Evolutionary conservation across 768 basidiomycete genomes (phyloP).

Genomic region (Lactarius vividus): DNA sequence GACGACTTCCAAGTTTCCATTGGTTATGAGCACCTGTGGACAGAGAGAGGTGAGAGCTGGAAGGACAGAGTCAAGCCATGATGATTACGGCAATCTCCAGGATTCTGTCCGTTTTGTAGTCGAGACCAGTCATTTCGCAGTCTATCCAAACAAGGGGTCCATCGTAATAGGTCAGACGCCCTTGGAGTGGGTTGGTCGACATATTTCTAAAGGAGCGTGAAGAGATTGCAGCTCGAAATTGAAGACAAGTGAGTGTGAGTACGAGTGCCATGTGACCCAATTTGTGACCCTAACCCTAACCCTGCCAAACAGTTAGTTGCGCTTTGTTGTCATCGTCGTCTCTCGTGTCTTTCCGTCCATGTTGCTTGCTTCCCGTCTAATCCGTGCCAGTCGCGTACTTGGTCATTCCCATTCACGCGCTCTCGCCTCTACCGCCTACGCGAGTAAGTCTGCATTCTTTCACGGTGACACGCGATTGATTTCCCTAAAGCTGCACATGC

Average conservation of each 20-base stretch:
- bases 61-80: not conserved
- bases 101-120: conserved; percentile 63
- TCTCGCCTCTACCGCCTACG: not conserved
- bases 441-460: not conserved
- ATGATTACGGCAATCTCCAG: conserved; percentile 72
- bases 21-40: conserved; percentile 75
- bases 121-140: conserved; percentile 84
- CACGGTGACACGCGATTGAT: not conserved
- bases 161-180: conserved; percentile 38
- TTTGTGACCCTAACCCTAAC: conserved; percentile 24
- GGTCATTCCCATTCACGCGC: not conserved
- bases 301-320: not conserved
- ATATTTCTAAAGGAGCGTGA: conserved; percentile 3
- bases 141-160: conserved; percentile 83
- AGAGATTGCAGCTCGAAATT: not conserved
- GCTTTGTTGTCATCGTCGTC: not conserved
- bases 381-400: conserved; percentile 8
- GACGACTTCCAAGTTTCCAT: conserved; percentile 76
- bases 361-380: conserved; percentile 15
- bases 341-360: conserved; percentile 3
- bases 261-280: conserved; percentile 3
- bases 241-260: not conserved
- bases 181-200: conserved; percentile 7
- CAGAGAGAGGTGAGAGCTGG: not conserved
- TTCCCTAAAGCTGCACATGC: not conserved